phyloP scores from a whole-genome alignment of 2,329 filamentous ascomycete genomes.

The Colletotrichum phormii region DNA sequence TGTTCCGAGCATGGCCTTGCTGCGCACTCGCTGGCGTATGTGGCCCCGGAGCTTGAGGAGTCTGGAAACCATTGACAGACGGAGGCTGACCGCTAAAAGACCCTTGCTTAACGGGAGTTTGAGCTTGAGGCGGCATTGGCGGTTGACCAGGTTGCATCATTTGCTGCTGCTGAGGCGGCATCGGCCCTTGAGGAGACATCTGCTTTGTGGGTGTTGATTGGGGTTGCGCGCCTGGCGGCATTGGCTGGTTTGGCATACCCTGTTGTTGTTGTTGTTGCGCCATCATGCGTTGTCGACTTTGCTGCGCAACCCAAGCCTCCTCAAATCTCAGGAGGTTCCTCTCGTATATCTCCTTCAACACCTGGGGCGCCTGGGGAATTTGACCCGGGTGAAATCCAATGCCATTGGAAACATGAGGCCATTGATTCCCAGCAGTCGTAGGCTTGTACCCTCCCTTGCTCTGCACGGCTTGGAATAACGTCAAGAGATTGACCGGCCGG shows the following conservation, averaged over 20 bases:
- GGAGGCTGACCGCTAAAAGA: slow-evolving; percentile 58
- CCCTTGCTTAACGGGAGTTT: slow-evolving; percentile 59
- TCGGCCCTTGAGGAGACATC: slow-evolving; percentile 45
- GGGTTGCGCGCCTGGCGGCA: slow-evolving; percentile 45
- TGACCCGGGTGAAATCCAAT: slow-evolving; percentile 73
- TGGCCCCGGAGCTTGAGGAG: slow-evolving; percentile 54
- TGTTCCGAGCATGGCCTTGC: slow-evolving; percentile 61
- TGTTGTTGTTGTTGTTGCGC: slow-evolving; percentile 55
- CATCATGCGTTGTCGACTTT: slow-evolving; percentile 64
- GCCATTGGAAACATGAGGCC: slow-evolving; percentile 77
- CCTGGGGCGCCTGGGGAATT: slow-evolving; percentile 73
- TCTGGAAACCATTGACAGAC: slow-evolving; percentile 62
- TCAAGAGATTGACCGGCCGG: slow-evolving; percentile 78
- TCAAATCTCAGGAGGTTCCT: slow-evolving; percentile 83
- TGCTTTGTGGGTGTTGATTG: slow-evolving; percentile 58
- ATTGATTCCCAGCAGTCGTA: slow-evolving; percentile 76
- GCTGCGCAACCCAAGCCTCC: slow-evolving; percentile 70
- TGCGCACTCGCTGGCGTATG: slow-evolving; percentile 57
- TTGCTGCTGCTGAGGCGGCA: slow-evolving; percentile 41
- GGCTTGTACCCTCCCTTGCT: slow-evolving; percentile 83
- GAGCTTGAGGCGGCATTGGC: slow-evolving; percentile 43
- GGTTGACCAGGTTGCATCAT: slow-evolving; percentile 54
- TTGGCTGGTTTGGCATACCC: slow-evolving; percentile 42
- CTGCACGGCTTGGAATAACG: slow-evolving; percentile 79
- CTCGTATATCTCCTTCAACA: slow-evolving; percentile 81